phyloP scores from a whole-genome alignment of 2,329 filamentous ascomycete genomes.

The Colletotrichum gloeosporioides region DNA sequence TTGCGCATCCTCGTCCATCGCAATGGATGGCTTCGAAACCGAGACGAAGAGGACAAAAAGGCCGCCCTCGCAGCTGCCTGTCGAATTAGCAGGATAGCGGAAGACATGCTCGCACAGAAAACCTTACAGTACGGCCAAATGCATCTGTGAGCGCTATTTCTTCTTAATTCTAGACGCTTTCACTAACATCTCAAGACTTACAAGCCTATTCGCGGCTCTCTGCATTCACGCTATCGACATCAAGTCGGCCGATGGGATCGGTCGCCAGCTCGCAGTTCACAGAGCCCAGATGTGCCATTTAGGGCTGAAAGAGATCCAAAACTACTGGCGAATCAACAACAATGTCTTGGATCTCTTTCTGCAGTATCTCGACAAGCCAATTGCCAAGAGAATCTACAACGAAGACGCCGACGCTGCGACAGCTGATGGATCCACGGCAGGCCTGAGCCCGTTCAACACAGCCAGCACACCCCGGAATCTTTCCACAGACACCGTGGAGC shows the following conservation, averaged over 20 bases:
- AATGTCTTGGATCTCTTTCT: conserved; percentile 42
- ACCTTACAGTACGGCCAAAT: conserved; percentile 41
- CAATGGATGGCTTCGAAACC: conserved; percentile 35
- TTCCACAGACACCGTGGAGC: background rate
- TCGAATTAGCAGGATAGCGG: conserved; percentile 40
- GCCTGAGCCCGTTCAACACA: background rate
- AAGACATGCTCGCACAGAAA: conserved; percentile 40
- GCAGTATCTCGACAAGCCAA: conserved; percentile 41
- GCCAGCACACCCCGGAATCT: background rate
- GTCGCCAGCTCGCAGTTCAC: conserved; percentile 39
- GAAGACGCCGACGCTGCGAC: background rate
- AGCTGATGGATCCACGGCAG: background rate
- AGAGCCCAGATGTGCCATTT: conserved; percentile 42
- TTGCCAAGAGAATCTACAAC: conserved; percentile 37
- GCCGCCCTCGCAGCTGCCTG: conserved; percentile 37
- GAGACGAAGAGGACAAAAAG: conserved; percentile 30
- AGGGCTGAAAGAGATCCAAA: conserved; percentile 41
- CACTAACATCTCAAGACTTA: conserved; percentile 32
- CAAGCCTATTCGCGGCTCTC: conserved; percentile 40
- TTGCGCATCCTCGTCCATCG: conserved; percentile 40
- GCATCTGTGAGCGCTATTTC: conserved; percentile 33
- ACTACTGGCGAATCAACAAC: conserved; percentile 46
- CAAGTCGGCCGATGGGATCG: conserved; percentile 35
- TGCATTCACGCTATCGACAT: conserved; percentile 43
- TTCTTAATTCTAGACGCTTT: background rate